Base-by-base conservation (phyloP, 345 rosid species). In the Salix dunnii region DNA sequence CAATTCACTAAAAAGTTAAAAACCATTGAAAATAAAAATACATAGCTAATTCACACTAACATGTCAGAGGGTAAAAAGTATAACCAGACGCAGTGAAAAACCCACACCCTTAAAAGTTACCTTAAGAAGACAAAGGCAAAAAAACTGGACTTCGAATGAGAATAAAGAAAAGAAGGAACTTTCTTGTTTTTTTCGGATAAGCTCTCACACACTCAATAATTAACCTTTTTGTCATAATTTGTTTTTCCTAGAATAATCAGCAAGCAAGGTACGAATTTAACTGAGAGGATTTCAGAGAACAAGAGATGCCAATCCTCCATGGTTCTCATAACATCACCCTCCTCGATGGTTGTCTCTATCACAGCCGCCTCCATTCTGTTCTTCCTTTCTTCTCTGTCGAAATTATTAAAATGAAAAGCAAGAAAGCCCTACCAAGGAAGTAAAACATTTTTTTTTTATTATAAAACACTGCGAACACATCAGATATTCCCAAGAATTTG, bases 231-330 rank as follows among this genome's bases (percentile, higher is more conserved):
- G 14, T n/a, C 1, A 55, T 55, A 14, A 2, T 51, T 1, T 40
- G 40, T 27, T 36, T 58, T 2, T 42, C 65, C 61, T 62, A 33
- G 85, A 76, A 78, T 85, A 73, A 76, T 80, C 83, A 77, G 2
- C 12, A 66, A 72, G 25, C 74, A 85, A 82, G 84, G 11, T 78
- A 87, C 67, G 87, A 83, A 85, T 81, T 81, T 68, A 27, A 70
- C 71, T 72, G 72, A 67, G 67, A 23, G 71, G 46, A 10, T 30
- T 12, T 16, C 60, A 38, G 48, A 30, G 66, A 65, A 20, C 16
- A 48, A 43, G 23, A 67, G 70, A 60, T 70, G n/a, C 11, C 21
- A 53, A n/a, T 33, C n/a, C 71, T 28, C 74, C 43, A 61, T 68
- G 51, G 30, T 36, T 61, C 64, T 63, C 58, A 16, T 10, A 10